Evolutionary conservation across 163 green algal genomes (phyloP).

Genomic region (Scenedesmus sp.): DNA sequence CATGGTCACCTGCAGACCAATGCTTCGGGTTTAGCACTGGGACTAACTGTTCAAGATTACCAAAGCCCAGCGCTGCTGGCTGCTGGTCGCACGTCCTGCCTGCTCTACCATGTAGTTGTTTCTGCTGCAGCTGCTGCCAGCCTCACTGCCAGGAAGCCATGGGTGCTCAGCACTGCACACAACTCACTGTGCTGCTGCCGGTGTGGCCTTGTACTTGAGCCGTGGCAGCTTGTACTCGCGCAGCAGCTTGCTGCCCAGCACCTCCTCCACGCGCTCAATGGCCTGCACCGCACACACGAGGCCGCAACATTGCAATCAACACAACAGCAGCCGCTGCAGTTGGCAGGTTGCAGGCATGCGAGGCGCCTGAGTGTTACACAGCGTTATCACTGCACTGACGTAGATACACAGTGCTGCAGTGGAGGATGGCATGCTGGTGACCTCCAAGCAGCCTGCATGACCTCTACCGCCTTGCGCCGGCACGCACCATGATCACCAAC

Average conservation of each 20-base stretch:
- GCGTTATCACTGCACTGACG: not conserved
- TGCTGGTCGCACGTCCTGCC: not conserved
- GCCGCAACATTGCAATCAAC: not conserved
- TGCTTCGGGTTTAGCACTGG: not conserved
- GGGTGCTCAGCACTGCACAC: not conserved
- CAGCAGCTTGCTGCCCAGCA: constrained; percentile 51
- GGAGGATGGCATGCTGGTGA: not conserved
- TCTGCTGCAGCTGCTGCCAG: not conserved
- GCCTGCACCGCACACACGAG: constrained; percentile 33
- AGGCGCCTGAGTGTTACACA: not conserved
- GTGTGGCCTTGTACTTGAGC: constrained; percentile 58
- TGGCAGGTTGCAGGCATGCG: no score
- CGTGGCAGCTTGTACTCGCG: constrained; percentile 56
- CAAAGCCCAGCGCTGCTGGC: not conserved
- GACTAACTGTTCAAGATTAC: not conserved
- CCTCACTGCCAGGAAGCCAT: not conserved
- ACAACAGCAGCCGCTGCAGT: no score
- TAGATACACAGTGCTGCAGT: not conserved
- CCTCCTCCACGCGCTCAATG: constrained; percentile 67
- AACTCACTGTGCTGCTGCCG: not conserved
- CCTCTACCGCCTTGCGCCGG: not conserved
- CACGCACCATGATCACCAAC: constrained; percentile 63
- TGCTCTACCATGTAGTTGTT: not conserved
- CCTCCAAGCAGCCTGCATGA: not conserved
- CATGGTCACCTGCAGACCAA: not conserved